Base-by-base conservation (phyloP, 176 grass and related monocot species). In the Phragmites australis region DNA sequence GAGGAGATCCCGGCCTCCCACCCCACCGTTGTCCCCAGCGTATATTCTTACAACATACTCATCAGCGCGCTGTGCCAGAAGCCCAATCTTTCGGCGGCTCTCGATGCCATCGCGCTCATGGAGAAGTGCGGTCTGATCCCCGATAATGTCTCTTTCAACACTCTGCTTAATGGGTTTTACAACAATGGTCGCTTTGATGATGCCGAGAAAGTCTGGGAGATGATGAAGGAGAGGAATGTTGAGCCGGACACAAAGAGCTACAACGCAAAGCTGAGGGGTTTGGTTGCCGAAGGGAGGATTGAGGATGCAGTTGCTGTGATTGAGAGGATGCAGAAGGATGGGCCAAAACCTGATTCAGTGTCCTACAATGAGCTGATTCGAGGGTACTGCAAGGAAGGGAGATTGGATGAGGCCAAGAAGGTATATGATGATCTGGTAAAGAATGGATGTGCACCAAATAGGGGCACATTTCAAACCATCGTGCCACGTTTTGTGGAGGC, bases 311-410 rank as follows among this genome's bases (percentile, higher is more conserved):
- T 19, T 46, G 65, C 79, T 40, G 22, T 93, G 44, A 52, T 97
- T 37, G 72, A 81, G 47, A 39, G 31, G 39, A 85, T 93, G 93
- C 39, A 79, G 44, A 67, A 66, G 64, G 76, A 86, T 26, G 87
- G 87, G 9, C 82, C 81, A 26, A 92, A 84, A 61, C 89, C 94
- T 1, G 82, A 94, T 57, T 68, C 81, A 5, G 63, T 74, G 26
- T 72, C 89, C 60, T 94, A 88, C 82, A 91, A 97, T 65, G 78
- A 85, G 32, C 41, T 91, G 29, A 90, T 94, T 76, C 81, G 70
- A 77, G 84, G 84, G 13, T 80, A 88, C 68, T 74, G 43, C 60
- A 68, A 81, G 47, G 79, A 63, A 13, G 91, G 89, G 54, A 92
- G 82, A 57, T 87, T 88, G 75, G 57, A 85, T 25, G 84, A 83